These are phyloP conservation scores for Phenoliferia sp. DNA, from an alignment of 1,284 basidiomycete species.

Conservation along the genomic window DNA sequence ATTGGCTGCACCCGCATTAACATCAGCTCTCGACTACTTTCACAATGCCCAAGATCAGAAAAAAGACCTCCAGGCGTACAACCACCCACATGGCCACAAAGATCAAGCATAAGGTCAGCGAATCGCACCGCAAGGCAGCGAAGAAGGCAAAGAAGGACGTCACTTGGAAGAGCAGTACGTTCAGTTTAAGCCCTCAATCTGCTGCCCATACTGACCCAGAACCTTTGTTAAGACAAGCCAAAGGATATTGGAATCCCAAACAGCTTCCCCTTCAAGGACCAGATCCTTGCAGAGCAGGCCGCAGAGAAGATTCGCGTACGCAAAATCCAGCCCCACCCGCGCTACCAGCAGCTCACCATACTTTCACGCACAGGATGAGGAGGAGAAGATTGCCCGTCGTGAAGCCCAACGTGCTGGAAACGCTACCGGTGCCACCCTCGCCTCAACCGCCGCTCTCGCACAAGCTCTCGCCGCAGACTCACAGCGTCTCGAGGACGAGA, in stretches of 20 bases:
- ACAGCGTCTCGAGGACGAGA: conserved; percentile 30
- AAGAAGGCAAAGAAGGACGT: conserved; percentile 76
- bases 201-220: neutral
- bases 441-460: conserved; percentile 34
- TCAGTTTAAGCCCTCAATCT: neutral
- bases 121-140: conserved; percentile 70
- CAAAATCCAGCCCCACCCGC: neutral
- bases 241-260: conserved; percentile 95
- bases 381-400: conserved; percentile 53
- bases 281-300: conserved; percentile 84
- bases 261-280: conserved; percentile 94
- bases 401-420: conserved; percentile 26
- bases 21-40: neutral
- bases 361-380: conserved; percentile 51
- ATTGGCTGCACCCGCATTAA: no score
- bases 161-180: conserved; percentile 75
- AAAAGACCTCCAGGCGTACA: conserved; percentile 68
- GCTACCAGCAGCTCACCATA: neutral
- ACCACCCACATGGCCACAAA: conserved; percentile 69
- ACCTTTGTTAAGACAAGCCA: conserved; percentile 58
- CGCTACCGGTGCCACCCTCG: conserved; percentile 24
- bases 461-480: conserved; percentile 33
- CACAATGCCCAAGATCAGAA: conserved; percentile 1
- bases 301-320: conserved; percentile 50
- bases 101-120: conserved; percentile 72